A percentile compares a stretch with the other conserved stretches of the same genome.
These are phyloP conservation scores for Beauveria caledonica DNA, from an alignment of 2,329 filamentous ascomycete species.

Conservation along the genomic window DNA sequence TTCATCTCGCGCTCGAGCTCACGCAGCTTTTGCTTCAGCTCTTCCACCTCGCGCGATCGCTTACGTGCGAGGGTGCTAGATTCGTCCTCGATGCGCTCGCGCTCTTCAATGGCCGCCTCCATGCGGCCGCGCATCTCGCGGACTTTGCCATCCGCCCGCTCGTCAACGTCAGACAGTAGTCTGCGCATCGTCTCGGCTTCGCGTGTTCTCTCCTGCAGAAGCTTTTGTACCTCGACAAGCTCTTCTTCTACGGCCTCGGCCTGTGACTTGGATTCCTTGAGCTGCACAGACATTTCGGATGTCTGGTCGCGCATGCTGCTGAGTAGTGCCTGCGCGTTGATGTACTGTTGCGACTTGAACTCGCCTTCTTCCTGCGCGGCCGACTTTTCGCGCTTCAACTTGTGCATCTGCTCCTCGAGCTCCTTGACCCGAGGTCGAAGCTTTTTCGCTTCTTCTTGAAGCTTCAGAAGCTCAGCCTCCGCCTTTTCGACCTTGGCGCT, in stretches of 20 bases:
- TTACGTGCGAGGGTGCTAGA: conserved; percentile 68
- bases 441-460: conserved; percentile 64
- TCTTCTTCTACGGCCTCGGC: conserved; percentile 89
- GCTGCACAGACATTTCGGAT: conserved; percentile 78
- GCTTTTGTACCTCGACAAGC: conserved; percentile 74
- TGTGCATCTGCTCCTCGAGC: conserved; percentile 65
- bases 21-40: conserved; percentile 67
- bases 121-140: conserved; percentile 84
- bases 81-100: conserved; percentile 88
- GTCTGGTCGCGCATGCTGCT: conserved; percentile 91
- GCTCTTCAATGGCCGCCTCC: conserved; percentile 86
- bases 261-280: conserved; percentile 78
- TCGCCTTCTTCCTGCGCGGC: conserved; percentile 70
- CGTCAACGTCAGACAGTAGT: conserved; percentile 77
- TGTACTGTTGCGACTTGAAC: conserved; percentile 77
- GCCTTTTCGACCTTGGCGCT: conserved; percentile 65
- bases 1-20: conserved; percentile 75
- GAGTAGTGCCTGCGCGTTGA: conserved; percentile 75
- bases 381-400: conserved; percentile 59
- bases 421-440: conserved; percentile 54
- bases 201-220: conserved; percentile 78
- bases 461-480: conserved; percentile 58
- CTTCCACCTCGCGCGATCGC: conserved; percentile 75
- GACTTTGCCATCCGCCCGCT: conserved; percentile 70
- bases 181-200: conserved; percentile 94